Evolutionary conservation across 139 green algal genomes (phyloP).

Genomic region (Raphidocelis subcapitata): DNA sequence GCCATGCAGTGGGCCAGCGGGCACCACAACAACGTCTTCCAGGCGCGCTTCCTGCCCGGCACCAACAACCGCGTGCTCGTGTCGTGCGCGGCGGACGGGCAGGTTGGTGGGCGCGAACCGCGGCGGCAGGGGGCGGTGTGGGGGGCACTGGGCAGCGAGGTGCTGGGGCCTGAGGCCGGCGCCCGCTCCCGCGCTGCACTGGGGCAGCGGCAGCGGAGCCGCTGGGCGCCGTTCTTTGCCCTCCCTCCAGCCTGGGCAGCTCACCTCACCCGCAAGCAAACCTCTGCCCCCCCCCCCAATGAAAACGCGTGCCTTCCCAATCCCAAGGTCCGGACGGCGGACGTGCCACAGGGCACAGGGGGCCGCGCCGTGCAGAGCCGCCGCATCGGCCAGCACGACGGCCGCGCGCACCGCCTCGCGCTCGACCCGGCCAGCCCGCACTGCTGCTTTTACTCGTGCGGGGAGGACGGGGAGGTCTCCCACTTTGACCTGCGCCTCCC

Average conservation of each 20-base stretch:
- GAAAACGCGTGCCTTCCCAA: neutral
- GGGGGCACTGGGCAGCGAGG: too few relatives aligned
- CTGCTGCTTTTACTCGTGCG: constrained; percentile 45
- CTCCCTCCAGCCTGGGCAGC: too few relatives aligned
- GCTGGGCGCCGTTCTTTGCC: too few relatives aligned
- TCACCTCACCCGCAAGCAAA: too few relatives aligned
- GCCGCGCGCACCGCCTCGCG: constrained; percentile 55
- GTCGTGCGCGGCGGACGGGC: constrained; percentile 54
- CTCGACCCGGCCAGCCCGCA: constrained; percentile 30
- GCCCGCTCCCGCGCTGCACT: too few relatives aligned
- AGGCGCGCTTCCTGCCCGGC: constrained; percentile 50
- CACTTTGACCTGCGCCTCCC: too few relatives aligned
- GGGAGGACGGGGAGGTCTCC: constrained; percentile 56
- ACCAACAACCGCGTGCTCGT: constrained; percentile 40
- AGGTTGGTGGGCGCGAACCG: constrained; percentile 20
- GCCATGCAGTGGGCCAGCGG: constrained; percentile 34
- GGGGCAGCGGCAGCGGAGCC: too few relatives aligned
- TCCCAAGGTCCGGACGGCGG: constrained; percentile 16
- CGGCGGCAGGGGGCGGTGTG: too few relatives aligned
- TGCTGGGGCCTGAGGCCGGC: too few relatives aligned
- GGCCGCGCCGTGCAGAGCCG: neutral
- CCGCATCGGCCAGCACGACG: constrained; percentile 26
- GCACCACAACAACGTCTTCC: constrained; percentile 67
- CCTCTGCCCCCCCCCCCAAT: too few relatives aligned
- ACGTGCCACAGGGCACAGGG: constrained; percentile 10